phyloP scores from a whole-genome alignment of 331 rosid species.

The Cucumis variabilis region DNA sequence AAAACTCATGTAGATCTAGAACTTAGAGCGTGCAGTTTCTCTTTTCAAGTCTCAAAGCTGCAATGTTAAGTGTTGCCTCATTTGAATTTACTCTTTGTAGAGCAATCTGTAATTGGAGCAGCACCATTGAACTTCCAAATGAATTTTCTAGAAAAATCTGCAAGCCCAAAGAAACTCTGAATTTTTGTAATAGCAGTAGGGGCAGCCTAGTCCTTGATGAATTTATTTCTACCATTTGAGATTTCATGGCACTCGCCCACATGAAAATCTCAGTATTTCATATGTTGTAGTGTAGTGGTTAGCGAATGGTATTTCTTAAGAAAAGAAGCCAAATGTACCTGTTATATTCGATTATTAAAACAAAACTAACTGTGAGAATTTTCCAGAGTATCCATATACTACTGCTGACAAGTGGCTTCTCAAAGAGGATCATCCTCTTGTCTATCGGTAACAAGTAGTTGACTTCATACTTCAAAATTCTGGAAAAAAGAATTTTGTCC shows the following conservation, averaged over 20 bases:
- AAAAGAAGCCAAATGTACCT: conserved; percentile 1
- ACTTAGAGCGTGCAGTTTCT: neutral
- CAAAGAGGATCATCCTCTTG: conserved; percentile 83
- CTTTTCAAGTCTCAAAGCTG: neutral
- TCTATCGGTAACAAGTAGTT: conserved; percentile 90
- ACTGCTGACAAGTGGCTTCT: conserved; percentile 96
- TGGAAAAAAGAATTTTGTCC: conserved; percentile 70
- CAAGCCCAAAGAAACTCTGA: neutral
- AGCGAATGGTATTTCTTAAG: no score
- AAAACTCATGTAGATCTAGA: neutral
- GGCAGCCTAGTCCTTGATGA: neutral
- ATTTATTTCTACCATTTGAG: neutral
- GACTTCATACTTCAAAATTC: conserved; percentile 93
- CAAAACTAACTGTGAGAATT: neutral
- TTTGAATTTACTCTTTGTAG: conserved; percentile 9
- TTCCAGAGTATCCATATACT: conserved; percentile 84
- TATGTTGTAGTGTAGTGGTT: no score
- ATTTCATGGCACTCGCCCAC: neutral
- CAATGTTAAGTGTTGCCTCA: neutral
- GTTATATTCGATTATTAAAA: conserved; percentile 5
- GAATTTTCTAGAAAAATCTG: neutral
- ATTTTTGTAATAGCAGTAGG: neutral
- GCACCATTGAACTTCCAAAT: neutral
- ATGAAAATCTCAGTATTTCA: neutral
- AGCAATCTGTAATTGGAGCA: conserved; percentile 7